Conservation (phyloP, 2,329 filamentous ascomycete genomes). For the Claviceps humidiphila region DNA sequence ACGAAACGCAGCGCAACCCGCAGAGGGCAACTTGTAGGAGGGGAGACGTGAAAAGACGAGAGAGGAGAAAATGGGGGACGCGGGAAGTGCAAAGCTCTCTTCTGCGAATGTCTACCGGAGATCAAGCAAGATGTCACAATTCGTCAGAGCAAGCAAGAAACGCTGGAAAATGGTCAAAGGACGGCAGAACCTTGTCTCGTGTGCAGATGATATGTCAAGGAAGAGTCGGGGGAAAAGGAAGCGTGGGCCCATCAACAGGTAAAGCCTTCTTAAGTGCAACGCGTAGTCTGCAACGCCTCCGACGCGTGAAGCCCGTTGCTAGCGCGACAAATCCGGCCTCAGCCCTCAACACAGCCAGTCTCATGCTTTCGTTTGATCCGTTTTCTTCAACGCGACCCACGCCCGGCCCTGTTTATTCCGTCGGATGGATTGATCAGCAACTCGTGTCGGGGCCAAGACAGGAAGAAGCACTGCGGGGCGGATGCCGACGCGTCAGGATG, state of each 20-base stretch:
- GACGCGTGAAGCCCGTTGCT: constrained; percentile 19
- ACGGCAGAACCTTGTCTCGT: too few species aligned
- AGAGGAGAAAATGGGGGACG: constrained; percentile 7
- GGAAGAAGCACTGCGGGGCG: constrained; percentile 1
- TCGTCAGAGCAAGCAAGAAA: not conserved
- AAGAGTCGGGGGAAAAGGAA: constrained; percentile 9
- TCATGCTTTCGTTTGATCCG: not conserved
- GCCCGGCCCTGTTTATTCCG: not conserved
- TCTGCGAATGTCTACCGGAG: constrained; percentile 13
- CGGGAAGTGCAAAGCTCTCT: constrained; percentile 12
- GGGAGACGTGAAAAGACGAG: not conserved
- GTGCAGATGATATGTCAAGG: too few species aligned
- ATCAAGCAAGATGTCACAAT: constrained; percentile 12
- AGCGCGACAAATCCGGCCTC: constrained; percentile 18
- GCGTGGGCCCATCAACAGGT: constrained; percentile 9
- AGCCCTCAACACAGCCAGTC: not conserved
- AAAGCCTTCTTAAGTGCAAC: constrained; percentile 23
- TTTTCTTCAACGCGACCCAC: not conserved
- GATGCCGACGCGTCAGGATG: not conserved
- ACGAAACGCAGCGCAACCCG: constrained; percentile 11
- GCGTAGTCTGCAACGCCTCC: constrained; percentile 17
- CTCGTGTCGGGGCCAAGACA: not conserved
- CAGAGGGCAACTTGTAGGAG: constrained; percentile 11
- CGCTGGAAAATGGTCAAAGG: not conserved
- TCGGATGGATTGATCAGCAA: not conserved